phyloP scores from a whole-genome alignment of 2,329 filamentous ascomycete species.

The Bipolaris oryzae region DNA sequence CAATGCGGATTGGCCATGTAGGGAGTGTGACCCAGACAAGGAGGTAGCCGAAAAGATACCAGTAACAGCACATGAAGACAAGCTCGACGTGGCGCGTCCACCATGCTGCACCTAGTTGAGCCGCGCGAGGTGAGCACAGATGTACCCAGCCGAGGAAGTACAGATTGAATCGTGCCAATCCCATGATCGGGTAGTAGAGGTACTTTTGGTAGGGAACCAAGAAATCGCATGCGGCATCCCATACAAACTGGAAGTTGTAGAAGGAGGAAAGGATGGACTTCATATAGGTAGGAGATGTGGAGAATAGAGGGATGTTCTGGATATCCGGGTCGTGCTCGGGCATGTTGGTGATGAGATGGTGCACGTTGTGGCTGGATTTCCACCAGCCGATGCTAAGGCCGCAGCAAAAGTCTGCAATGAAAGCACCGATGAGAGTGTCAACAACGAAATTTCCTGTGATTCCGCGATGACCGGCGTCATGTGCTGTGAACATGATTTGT shows the following conservation, averaged over 20 bases:
- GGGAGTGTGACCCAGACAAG: constrained; percentile 76
- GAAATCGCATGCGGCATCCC: constrained; percentile 74
- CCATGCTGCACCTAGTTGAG: constrained; percentile 75
- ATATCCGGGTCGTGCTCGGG: constrained; percentile 55
- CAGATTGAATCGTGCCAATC: constrained; percentile 85
- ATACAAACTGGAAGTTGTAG: constrained; percentile 80
- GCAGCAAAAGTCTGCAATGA: constrained; percentile 69
- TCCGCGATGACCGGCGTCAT: constrained; percentile 68
- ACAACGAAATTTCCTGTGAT: constrained; percentile 65
- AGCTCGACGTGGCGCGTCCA: constrained; percentile 87
- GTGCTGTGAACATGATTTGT: constrained; percentile 71
- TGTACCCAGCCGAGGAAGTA: constrained; percentile 82
- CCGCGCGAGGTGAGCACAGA: constrained; percentile 71
- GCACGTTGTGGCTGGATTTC: constrained; percentile 72
- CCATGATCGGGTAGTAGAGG: constrained; percentile 81
- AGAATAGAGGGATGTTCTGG: constrained; percentile 80
- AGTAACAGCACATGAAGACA: constrained; percentile 77
- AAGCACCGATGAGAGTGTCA: constrained; percentile 66
- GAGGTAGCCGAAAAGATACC: constrained; percentile 85
- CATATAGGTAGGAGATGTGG: constrained; percentile 81
- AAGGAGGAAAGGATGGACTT: constrained; percentile 76
- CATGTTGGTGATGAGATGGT: constrained; percentile 70
- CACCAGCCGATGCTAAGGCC: constrained; percentile 72
- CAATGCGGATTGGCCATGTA: constrained; percentile 69
- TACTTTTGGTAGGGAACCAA: constrained; percentile 77